Conservation (phyloP, 805 yeast species). For the Wickerhamomyces queroliae region DNA sequence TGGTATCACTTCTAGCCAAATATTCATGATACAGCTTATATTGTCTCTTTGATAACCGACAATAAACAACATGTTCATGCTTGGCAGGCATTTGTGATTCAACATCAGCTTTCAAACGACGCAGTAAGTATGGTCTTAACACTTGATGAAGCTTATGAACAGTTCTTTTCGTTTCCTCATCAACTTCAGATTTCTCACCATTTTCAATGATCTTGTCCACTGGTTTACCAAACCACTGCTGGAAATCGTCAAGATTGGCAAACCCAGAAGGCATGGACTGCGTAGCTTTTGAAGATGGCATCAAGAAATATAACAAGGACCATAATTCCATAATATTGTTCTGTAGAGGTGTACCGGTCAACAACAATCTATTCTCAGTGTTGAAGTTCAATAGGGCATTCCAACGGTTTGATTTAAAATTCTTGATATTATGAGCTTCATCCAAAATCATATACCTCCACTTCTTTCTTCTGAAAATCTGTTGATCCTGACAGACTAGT, state of each 20-base stretch:
- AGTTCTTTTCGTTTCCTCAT: slow-evolving; percentile 75
- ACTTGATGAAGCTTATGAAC: slow-evolving; percentile 90
- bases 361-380: slow-evolving; percentile 76
- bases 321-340: slow-evolving; percentile 92
- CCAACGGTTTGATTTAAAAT: slow-evolving; percentile 96
- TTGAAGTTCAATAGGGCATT: slow-evolving; percentile 91
- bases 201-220: slow-evolving; percentile 89
- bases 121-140: slow-evolving; percentile 81
- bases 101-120: slow-evolving; percentile 93
- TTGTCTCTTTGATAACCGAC: slow-evolving; percentile 90
- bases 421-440: slow-evolving; percentile 97
- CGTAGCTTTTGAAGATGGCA: slow-evolving; percentile 79
- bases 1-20: slow-evolving; percentile 94
- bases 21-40: slow-evolving; percentile 91
- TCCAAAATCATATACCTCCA: slow-evolving; percentile 98
- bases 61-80: slow-evolving; percentile 90
- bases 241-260: slow-evolving; percentile 93
- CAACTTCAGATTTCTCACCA: slow-evolving; percentile 46
- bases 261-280: slow-evolving; percentile 85
- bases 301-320: slow-evolving; percentile 89
- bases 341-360: slow-evolving; percentile 97
- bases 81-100: slow-evolving; percentile 99
- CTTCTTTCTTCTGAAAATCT: slow-evolving; percentile 81
- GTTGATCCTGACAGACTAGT: slow-evolving; percentile 95
- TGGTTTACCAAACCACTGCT: slow-evolving; percentile 98